phyloP scores from a whole-genome alignment of 768 basidiomycete genomes.

The Serendipita sp. region DNA sequence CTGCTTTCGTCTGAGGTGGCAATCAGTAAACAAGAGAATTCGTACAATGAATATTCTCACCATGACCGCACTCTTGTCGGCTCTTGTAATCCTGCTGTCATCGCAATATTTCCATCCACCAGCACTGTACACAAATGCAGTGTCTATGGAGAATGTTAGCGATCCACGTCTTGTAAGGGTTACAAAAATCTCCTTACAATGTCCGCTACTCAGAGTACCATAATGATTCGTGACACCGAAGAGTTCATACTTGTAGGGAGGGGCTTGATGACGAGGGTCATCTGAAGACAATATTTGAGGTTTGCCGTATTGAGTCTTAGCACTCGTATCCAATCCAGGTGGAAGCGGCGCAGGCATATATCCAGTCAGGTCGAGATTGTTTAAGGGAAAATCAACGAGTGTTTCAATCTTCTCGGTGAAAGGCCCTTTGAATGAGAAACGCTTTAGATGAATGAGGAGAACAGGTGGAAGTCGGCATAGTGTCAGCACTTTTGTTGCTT shows the following conservation, averaged over 20 bases:
- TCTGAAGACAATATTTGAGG: conserved; percentile 27
- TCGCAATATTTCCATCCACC: conserved; percentile 90
- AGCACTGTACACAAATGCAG: conserved; percentile 75
- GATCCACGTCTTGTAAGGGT: neutral
- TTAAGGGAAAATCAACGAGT: conserved; percentile 73
- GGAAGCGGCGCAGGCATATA: conserved; percentile 75
- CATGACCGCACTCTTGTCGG: conserved; percentile 67
- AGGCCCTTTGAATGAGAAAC: conserved; percentile 78
- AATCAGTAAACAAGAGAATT: neutral
- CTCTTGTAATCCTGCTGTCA: conserved; percentile 69
- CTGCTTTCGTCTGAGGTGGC: conserved; percentile 15
- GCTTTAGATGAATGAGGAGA: conserved; percentile 80
- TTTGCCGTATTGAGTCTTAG: conserved; percentile 24
- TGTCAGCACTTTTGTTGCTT: conserved; percentile 73
- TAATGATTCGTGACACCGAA: conserved; percentile 95
- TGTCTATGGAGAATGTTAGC: conserved; percentile 39
- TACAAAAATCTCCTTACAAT: conserved; percentile 48
- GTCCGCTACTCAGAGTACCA: conserved; percentile 85
- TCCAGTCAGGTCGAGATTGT: conserved; percentile 45
- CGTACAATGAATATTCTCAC: conserved; percentile 32
- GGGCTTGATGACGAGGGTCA: conserved; percentile 69
- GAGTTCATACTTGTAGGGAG: conserved; percentile 84
- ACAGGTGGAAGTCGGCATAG: conserved; percentile 88
- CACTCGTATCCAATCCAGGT: conserved; percentile 41
- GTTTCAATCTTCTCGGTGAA: conserved; percentile 98